phyloP scores from a whole-genome alignment of 208 protist species.

The Trypanosoma scelopori region DNA sequence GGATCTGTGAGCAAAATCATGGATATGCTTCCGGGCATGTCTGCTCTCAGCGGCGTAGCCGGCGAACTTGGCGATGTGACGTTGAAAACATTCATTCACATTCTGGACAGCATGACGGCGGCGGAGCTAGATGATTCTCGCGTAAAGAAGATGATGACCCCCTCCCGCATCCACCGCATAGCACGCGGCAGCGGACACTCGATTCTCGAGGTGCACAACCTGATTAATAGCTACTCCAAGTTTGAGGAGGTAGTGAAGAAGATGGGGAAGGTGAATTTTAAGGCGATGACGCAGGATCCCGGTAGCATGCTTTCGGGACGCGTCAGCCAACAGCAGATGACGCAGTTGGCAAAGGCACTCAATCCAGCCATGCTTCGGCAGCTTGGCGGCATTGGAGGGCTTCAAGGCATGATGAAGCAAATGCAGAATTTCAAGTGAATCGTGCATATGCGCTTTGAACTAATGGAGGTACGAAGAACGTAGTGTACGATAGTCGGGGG shows the following conservation, averaged over 20 bases:
- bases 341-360: slow-evolving; percentile 81
- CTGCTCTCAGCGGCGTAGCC: slow-evolving; percentile 46
- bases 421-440: slow-evolving; percentile 37
- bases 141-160: slow-evolving; percentile 91
- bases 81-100: slow-evolving; percentile 93
- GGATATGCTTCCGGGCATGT: slow-evolving; percentile 94
- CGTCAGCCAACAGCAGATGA: slow-evolving; percentile 86
- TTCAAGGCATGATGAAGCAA: slow-evolving; percentile 91
- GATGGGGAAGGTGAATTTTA: slow-evolving; percentile 92
- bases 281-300: slow-evolving; percentile 82
- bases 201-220: slow-evolving; percentile 74
- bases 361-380: slow-evolving; percentile 87
- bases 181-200: slow-evolving; percentile 80
- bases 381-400: slow-evolving; percentile 76
- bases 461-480: neutral
- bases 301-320: slow-evolving; percentile 45
- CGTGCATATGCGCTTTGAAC: neutral
- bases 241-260: slow-evolving; percentile 92
- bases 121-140: slow-evolving; percentile 90
- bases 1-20: slow-evolving; percentile 93
- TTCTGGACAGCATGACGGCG: slow-evolving; percentile 97
- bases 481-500: neutral
- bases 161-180: slow-evolving; percentile 81
- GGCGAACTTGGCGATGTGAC: slow-evolving; percentile 70
- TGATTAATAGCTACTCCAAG: slow-evolving; percentile 79